A percentile compares a stretch with the other conserved stretches of the same genome.
phyloP scores from a whole-genome alignment of 2,329 filamentous ascomycete genomes.

The Colletotrichum endophyticum region DNA sequence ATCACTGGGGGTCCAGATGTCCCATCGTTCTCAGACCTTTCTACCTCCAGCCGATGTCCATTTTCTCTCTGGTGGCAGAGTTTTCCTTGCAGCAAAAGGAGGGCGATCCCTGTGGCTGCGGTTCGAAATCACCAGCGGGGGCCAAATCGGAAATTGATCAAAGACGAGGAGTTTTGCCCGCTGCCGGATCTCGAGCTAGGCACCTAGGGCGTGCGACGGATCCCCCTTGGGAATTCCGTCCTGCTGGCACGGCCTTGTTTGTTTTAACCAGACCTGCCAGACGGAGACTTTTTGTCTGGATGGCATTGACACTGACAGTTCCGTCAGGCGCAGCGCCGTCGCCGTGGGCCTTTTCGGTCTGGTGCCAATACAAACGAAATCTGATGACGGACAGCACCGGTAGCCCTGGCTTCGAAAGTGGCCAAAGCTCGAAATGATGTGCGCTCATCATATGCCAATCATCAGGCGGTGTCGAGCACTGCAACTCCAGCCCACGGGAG shows the following conservation, averaged over 20 bases:
- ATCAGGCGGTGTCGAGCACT: background rate
- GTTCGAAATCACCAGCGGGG: background rate
- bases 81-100: background rate
- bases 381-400: background rate
- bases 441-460: background rate
- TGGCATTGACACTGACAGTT: background rate
- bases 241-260: background rate
- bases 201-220: background rate
- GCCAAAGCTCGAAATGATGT: constrained; percentile 5
- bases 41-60: background rate
- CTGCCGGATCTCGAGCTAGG: background rate
- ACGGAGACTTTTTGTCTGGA: background rate
- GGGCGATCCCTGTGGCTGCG: background rate
- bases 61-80: background rate
- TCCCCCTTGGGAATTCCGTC: background rate
- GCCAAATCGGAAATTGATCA: constrained; percentile 10
- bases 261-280: background rate
- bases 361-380: background rate
- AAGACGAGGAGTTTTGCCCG: background rate
- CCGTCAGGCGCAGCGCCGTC: background rate
- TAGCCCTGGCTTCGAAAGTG: background rate
- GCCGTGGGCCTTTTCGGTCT: background rate
- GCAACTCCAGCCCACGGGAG: background rate
- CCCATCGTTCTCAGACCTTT: background rate
- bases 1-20: background rate